phyloP scores from a whole-genome alignment of 1,284 basidiomycete genomes.

The Exsudoporus floridanus region DNA sequence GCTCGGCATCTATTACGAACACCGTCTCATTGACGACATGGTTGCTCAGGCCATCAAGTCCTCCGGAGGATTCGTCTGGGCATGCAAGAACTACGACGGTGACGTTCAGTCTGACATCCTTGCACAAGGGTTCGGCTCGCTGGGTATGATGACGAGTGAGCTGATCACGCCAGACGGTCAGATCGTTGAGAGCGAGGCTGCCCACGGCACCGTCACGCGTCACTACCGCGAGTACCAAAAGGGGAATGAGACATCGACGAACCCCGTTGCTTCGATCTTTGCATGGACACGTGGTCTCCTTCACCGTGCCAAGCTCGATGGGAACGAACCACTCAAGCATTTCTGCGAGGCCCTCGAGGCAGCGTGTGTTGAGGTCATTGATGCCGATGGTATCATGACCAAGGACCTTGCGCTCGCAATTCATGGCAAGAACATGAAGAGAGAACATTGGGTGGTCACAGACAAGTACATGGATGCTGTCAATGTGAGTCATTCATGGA shows the following conservation, averaged over 20 bases:
- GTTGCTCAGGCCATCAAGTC: slow-evolving; percentile 98
- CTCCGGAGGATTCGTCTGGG: slow-evolving; percentile 96
- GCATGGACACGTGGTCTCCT: slow-evolving; percentile 96
- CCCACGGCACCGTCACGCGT: slow-evolving; percentile 93
- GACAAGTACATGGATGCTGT: slow-evolving; percentile 90
- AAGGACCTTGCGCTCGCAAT: slow-evolving; percentile 96
- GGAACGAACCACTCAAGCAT: slow-evolving; percentile 69
- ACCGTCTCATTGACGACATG: slow-evolving; percentile 93
- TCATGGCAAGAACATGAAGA: slow-evolving; percentile 87
- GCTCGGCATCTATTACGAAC: slow-evolving; percentile 93
- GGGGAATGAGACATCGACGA: slow-evolving; percentile 93
- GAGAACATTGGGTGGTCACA: slow-evolving; percentile 93
- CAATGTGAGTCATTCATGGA: slow-evolving; percentile 50
- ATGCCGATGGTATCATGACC: slow-evolving; percentile 90
- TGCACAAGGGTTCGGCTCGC: slow-evolving; percentile 90
- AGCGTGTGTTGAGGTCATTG: slow-evolving; percentile 90
- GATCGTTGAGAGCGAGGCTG: slow-evolving; percentile 90
- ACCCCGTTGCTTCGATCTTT: slow-evolving; percentile 98
- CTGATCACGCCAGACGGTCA: slow-evolving; percentile 94
- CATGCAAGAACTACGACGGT: slow-evolving; percentile 96
- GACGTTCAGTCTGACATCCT: slow-evolving; percentile 92
- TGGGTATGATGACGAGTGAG: slow-evolving; percentile 98
- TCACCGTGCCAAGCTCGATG: slow-evolving; percentile 92
- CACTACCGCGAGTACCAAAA: slow-evolving; percentile 98
- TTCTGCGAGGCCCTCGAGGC: slow-evolving; percentile 86